A percentile compares a stretch with the other conserved stretches of the same genome.
Conservation (phyloP, 75 land plant species). For the Larix kaempferi region DNA sequence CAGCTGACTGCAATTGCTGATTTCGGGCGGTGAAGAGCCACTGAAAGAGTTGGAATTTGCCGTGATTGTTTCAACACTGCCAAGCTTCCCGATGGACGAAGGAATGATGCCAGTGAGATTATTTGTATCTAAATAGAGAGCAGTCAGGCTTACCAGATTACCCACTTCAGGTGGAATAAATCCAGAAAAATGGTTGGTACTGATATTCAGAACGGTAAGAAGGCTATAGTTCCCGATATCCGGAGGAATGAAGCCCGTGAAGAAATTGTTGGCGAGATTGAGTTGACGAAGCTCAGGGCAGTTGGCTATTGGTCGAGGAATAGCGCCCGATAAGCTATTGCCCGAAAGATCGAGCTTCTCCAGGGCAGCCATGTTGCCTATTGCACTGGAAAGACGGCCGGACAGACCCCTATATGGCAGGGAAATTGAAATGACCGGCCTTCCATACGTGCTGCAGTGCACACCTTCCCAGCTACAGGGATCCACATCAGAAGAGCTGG, state of each 20-base stretch:
- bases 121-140: slow-evolving; percentile 25
- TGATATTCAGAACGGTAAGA: slow-evolving; percentile 41
- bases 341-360: slow-evolving; percentile 35
- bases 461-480: slow-evolving; percentile 49
- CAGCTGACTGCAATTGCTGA: slow-evolving; percentile 36
- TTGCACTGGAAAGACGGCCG: slow-evolving; percentile 23
- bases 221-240: slow-evolving; percentile 30
- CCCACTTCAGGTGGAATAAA: slow-evolving; percentile 18
- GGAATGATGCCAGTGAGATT: slow-evolving; percentile 36
- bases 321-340: slow-evolving; percentile 36
- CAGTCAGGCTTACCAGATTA: slow-evolving; percentile 1
- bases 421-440: slow-evolving; percentile 20
- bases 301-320: slow-evolving; percentile 46
- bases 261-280: slow-evolving; percentile 40
- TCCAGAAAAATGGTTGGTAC: slow-evolving; percentile 34
- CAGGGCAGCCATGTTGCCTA: slow-evolving; percentile 24
- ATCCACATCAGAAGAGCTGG: slow-evolving; percentile 3
- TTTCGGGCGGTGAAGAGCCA: slow-evolving; percentile 30
- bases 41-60: slow-evolving; percentile 23
- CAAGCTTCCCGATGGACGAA: slow-evolving; percentile 31
- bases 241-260: slow-evolving; percentile 34
- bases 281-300: slow-evolving; percentile 36
- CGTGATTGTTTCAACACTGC: slow-evolving; percentile 28
- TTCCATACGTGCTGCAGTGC: slow-evolving; percentile 16
- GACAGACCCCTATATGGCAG: slow-evolving; percentile 20